Evolutionary conservation across 805 yeast genomes (phyloP).

Genomic region (Cyberlindnera mycetangii): DNA sequence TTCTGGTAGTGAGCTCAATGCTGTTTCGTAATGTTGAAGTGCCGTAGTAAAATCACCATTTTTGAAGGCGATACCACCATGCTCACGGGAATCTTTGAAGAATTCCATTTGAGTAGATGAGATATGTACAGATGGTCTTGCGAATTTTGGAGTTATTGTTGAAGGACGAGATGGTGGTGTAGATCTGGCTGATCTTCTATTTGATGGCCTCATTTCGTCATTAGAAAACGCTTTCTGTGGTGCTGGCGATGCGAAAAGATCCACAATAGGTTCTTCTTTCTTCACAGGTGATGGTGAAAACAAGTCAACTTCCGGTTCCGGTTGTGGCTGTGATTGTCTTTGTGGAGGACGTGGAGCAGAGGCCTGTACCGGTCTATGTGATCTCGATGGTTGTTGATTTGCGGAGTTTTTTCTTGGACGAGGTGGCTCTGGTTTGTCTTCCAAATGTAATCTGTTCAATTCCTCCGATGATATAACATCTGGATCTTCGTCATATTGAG

Average conservation of each 20-base stretch:
- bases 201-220: conserved; percentile 27
- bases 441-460: conserved; percentile 15
- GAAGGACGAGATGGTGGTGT: conserved; percentile 1
- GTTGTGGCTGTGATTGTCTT: conserved; percentile 1
- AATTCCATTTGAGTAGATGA: conserved; percentile 29
- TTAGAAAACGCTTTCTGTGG: conserved; percentile 3
- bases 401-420: conserved; percentile 11
- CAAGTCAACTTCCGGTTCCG: conserved; percentile 19
- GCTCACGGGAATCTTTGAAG: conserved; percentile 46
- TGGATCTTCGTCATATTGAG: conserved; percentile 41
- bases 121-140: conserved; percentile 14
- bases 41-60: conserved; percentile 83
- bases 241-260: conserved; percentile 10
- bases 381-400: neutral
- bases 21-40: conserved; percentile 51
- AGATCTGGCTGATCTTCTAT: conserved; percentile 16
- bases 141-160: conserved; percentile 1
- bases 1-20: conserved; percentile 56
- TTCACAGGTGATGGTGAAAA: conserved; percentile 19
- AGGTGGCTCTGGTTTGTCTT: conserved; percentile 12
- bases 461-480: conserved; percentile 38
- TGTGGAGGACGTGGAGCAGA: conserved; percentile 6
- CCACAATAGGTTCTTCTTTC: conserved; percentile 8
- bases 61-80: conserved; percentile 63
- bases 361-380: conserved; percentile 3